These are phyloP conservation scores for Rhipidocladum racemiflorum DNA, from an alignment of 176 grass and related monocot species.

Conservation along the genomic window DNA sequence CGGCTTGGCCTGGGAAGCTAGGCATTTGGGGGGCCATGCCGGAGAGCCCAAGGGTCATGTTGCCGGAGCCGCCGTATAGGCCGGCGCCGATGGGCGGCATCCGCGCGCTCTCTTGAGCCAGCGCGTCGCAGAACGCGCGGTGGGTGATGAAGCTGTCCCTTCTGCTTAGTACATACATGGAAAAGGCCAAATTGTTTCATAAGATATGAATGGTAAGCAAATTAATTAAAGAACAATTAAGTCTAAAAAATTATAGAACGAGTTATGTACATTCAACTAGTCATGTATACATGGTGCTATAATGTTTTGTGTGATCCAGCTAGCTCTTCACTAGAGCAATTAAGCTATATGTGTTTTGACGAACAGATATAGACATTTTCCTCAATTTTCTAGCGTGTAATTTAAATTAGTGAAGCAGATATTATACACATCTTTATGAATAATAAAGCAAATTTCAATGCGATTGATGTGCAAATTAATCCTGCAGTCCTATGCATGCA, in stretches of 20 bases:
- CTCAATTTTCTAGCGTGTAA: neutral
- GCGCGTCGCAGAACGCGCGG: conserved; percentile 92
- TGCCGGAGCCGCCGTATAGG: conserved; percentile 46
- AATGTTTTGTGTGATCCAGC: neutral
- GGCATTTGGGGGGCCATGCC: conserved; percentile 37
- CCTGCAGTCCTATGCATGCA: neutral
- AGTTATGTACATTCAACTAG: neutral
- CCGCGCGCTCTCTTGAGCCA: conserved; percentile 82
- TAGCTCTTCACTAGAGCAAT: neutral
- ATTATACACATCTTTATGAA: neutral
- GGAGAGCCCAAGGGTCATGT: conserved; percentile 59
- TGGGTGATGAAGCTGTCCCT: conserved; percentile 99
- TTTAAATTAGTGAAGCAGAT: neutral
- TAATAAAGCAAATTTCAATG: neutral
- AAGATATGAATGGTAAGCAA: neutral
- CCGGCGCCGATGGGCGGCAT: conserved; percentile 45
- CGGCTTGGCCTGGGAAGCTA: conserved; percentile 45
- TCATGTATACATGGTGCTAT: neutral
- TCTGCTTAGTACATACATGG: conserved; percentile 39
- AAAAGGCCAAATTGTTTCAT: neutral
- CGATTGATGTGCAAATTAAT: neutral
- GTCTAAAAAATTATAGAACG: neutral
- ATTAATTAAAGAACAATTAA: neutral
- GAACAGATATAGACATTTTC: neutral
- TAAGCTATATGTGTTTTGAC: neutral